Evolutionary conservation across 169 alveolate species (phyloP), one percentile per base, ranked within the genome.

Genomic region (Eimeria brunetti): DNA sequence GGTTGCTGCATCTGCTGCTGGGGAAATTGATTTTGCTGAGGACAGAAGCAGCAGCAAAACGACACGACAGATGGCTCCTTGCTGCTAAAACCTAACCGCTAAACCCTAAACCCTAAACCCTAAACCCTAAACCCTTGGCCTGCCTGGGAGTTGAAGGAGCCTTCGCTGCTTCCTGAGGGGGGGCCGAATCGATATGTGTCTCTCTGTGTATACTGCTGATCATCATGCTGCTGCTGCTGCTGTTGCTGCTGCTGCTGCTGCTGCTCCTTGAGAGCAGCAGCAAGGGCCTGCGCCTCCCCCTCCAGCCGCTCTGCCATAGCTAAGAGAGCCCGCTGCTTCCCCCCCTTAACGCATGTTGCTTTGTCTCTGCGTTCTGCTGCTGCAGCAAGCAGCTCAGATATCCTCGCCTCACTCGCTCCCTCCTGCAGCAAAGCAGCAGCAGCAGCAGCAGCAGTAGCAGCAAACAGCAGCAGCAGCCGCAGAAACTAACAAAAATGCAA

Each of bases 261-360:
- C 78, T 67, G 78, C 78, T 27, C 41, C 38, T 22, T 67, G 1
- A 22, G 1, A 0, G 85, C 85, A 75, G 49, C 49, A 38, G 85
- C 85, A 75, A 75, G 85, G 33, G 53, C 76, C 4, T 88, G 83
- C 2, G 94, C 94, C 69, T 88, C 94, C 7, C 30, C 5, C 33
- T 69, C 94, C 62, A 67, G 46, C 76, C 51, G 41, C 56, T 89
- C 88, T 5, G 94, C 94, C 56, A 89, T 36, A 18, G 80, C 60
- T n/a, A 89, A n/a, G 75, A 89, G 71, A 41, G 84, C 86, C 24
- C 94, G 71, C 88, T 89, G 94, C 94, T 71, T 69, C 22, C 83
- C 36, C 7, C 94, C 94, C 14, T 80, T 80, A 3, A 89, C 94
- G 76, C 86, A 71, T 76, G 38, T 41, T 14, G 94, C 94, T 38